phyloP scores from a whole-genome alignment of 345 rosid genomes.

The Viola odorata region DNA sequence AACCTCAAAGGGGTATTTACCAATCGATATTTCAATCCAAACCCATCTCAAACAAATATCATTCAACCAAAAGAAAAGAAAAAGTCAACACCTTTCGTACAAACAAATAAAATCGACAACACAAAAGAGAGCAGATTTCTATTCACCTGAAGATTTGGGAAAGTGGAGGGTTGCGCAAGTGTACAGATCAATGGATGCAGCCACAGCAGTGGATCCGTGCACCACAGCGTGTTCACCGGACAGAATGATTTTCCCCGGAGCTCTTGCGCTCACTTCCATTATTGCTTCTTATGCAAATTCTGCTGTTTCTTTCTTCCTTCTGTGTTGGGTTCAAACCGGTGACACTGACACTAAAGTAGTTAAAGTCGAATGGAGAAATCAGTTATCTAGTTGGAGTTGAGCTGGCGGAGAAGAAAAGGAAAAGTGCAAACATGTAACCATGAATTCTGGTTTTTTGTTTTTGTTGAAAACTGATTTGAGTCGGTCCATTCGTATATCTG shows the following conservation, averaged over 20 bases:
- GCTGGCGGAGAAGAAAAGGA: too few species aligned
- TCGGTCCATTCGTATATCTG: too few species aligned
- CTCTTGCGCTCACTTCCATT: conserved; percentile 89
- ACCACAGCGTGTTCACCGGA: conserved; percentile 97
- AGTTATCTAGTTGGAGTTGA: too few species aligned
- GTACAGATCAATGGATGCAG: conserved; percentile 83
- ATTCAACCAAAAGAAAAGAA: conserved; percentile 1
- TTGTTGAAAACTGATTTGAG: too few species aligned
- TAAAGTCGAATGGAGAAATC: too few species aligned
- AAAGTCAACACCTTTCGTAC: background rate
- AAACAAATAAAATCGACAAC: background rate
- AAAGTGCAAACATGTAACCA: too few species aligned
- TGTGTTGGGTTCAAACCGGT: too few species aligned
- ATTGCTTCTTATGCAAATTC: background rate
- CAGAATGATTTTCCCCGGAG: conserved; percentile 94
- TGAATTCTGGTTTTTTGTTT: too few species aligned
- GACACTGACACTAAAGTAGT: too few species aligned
- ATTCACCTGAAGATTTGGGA: conserved; percentile 46
- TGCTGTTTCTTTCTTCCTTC: background rate
- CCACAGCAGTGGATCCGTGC: conserved; percentile 89
- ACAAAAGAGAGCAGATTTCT: background rate
- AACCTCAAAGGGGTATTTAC: conserved; percentile 5
- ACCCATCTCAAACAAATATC: background rate
- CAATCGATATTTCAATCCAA: conserved; percentile 16
- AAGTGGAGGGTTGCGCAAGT: conserved; percentile 53